Percentiles rank a stretch among this genome's conserved stretches.
These are phyloP conservation scores for Ophryocystis elektroscirrha DNA, from an alignment of 169 alveolate species.

Conservation along the genomic window DNA sequence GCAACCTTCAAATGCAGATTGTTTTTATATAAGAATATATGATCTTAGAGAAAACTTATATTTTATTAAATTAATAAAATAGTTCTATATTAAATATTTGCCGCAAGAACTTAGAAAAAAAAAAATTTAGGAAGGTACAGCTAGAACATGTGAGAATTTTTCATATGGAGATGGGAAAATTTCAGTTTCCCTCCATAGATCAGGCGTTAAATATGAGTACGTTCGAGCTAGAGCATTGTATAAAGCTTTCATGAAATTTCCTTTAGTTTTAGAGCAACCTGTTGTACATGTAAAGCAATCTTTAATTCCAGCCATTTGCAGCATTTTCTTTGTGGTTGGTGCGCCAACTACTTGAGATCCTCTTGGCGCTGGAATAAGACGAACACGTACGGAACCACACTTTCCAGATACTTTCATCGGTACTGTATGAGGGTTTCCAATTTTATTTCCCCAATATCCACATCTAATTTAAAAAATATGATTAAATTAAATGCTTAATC, in stretches of 20 bases:
- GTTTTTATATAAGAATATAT: too few relatives aligned
- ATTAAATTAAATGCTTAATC: neutral
- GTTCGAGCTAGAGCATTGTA: conserved; percentile 84
- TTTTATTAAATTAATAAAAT: too few relatives aligned
- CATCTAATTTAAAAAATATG: conserved; percentile 37
- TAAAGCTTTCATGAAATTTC: conserved; percentile 84
- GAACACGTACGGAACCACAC: conserved; percentile 97
- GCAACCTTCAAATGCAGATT: too few relatives aligned
- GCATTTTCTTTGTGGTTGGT: conserved; percentile 87
- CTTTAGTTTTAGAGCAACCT: conserved; percentile 94
- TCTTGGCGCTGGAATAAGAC: conserved; percentile 99
- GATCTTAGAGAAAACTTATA: too few relatives aligned
- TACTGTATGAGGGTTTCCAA: conserved; percentile 98
- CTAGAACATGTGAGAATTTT: too few relatives aligned
- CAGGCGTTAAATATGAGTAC: conserved; percentile 97
- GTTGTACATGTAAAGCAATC: conserved; percentile 89
- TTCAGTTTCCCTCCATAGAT: too few relatives aligned
- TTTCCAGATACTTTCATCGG: conserved; percentile 98
- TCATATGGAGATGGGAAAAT: too few relatives aligned
- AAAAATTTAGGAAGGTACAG: too few relatives aligned
- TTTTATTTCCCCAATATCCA: conserved; percentile 99
- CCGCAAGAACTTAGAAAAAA: too few relatives aligned
- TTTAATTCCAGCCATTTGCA: conserved; percentile 90
- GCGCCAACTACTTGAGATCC: conserved; percentile 99
- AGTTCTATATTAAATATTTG: too few relatives aligned